Percentiles rank a stretch among this genome's conserved stretches.
Conservation (phyloP, 306 rosid genomes). For the Citrullus amarus region DNA sequence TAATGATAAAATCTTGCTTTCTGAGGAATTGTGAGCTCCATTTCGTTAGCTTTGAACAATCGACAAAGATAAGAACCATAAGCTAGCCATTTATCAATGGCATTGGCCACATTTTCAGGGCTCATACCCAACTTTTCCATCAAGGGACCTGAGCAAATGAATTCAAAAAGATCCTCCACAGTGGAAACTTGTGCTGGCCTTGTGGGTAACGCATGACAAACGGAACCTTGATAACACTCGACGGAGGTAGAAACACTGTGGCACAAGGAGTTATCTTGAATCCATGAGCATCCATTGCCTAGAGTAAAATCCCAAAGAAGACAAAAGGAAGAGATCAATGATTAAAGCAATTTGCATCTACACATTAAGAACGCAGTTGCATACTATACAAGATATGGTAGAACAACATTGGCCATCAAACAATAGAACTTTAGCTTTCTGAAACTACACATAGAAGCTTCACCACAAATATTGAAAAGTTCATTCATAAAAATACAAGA, state of each 20-base stretch:
- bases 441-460: not conserved
- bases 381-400: not conserved
- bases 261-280: constrained; percentile 27
- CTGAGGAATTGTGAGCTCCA: constrained; percentile 53
- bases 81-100: constrained; percentile 67
- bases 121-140: constrained; percentile 49
- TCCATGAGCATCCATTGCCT: constrained; percentile 71
- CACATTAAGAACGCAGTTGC: not conserved
- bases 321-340: not conserved
- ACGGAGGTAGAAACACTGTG: constrained; percentile 9
- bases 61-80: constrained; percentile 51
- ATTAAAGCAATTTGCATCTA: not conserved
- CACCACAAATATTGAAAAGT: not conserved
- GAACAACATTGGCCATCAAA: not conserved
- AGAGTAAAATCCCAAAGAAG: constrained; percentile 14
- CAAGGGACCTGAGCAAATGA: constrained; percentile 83
- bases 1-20: constrained; percentile 89
- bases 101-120: constrained; percentile 44
- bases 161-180: constrained; percentile 57
- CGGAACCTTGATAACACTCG: constrained; percentile 23
- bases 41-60: constrained; percentile 64
- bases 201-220: constrained; percentile 39
- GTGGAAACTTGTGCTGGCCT: constrained; percentile 59
- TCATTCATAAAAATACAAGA: not conserved
- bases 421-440: not conserved